A percentile compares a stretch with the other conserved stretches of the same genome.
Conservation (phyloP, 139 green algal species). For the Closterium sp. region DNA sequence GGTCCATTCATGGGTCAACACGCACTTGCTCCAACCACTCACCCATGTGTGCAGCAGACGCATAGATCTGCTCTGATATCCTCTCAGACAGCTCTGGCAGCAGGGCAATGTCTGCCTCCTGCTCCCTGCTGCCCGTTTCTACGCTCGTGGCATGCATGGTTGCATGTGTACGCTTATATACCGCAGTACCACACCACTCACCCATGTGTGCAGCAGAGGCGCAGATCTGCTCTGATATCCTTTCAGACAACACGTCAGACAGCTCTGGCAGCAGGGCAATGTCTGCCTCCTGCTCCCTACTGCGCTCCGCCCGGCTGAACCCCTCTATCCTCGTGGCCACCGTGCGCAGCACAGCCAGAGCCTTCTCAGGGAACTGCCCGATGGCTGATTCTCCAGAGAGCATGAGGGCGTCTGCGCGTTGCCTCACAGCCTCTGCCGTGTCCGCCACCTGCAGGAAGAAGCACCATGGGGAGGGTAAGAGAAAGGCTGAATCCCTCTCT, state of each 20-base stretch:
- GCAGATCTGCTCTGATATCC: slow-evolving; percentile 71
- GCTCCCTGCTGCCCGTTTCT: neutral
- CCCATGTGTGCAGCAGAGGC: slow-evolving; percentile 62
- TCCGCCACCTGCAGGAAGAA: slow-evolving; percentile 64
- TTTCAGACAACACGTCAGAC: slow-evolving; percentile 48
- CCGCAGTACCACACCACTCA: too few relatives aligned
- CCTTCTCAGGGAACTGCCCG: slow-evolving; percentile 73
- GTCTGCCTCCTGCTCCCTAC: neutral
- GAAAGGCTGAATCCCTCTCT: slow-evolving; percentile 43
- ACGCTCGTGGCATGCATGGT: too few relatives aligned
- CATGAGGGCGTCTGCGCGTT: slow-evolving; percentile 82
- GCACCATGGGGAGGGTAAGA: neutral
- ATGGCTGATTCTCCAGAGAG: slow-evolving; percentile 77
- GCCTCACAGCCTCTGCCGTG: slow-evolving; percentile 75
- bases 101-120: slow-evolving; percentile 38
- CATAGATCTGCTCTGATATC: neutral
- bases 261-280: slow-evolving; percentile 60
- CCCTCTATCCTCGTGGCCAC: slow-evolving; percentile 65
- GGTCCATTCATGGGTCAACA: too few relatives aligned
- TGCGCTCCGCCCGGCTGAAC: neutral
- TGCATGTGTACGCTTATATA: too few relatives aligned
- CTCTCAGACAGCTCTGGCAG: slow-evolving; percentile 46
- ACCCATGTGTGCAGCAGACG: neutral
- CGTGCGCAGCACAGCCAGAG: slow-evolving; percentile 66
- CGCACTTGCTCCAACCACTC: too few relatives aligned